Evolutionary conservation across 257 asterid species (phyloP).

Genomic region (Phtheirospermum japonicum): DNA sequence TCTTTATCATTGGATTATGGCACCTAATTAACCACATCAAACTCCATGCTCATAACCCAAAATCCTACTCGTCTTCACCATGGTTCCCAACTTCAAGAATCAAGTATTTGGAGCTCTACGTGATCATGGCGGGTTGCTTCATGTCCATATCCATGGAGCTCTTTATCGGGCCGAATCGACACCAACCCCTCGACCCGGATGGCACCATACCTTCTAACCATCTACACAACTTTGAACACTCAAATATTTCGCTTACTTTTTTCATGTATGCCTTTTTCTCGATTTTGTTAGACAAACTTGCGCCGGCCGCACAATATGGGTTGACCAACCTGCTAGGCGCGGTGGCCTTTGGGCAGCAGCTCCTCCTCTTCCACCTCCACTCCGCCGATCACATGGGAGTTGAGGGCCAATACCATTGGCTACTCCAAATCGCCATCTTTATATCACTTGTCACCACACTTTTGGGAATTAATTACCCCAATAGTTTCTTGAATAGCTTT

Average conservation of each 20-base stretch:
- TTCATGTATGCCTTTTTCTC: slow-evolving; percentile 61
- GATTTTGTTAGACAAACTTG: slow-evolving; percentile 49
- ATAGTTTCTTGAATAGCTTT: slow-evolving; percentile 68
- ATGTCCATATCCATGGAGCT: slow-evolving; percentile 86
- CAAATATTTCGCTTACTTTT: slow-evolving; percentile 70
- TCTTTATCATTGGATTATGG: slow-evolving; percentile 74
- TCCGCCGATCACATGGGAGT: slow-evolving; percentile 90
- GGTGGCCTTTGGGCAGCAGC: slow-evolving; percentile 64
- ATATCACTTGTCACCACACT: slow-evolving; percentile 56
- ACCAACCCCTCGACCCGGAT: slow-evolving; percentile 76
- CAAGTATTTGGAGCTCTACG: slow-evolving; percentile 70
- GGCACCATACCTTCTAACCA: slow-evolving; percentile 83
- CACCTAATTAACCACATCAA: slow-evolving; percentile 70
- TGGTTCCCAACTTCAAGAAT: slow-evolving; percentile 74
- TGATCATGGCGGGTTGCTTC: slow-evolving; percentile 46
- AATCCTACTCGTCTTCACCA: slow-evolving; percentile 59
- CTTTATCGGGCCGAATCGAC: slow-evolving; percentile 68
- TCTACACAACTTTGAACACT: slow-evolving; percentile 83
- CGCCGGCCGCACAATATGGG: slow-evolving; percentile 48
- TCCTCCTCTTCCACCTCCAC: slow-evolving; percentile 86
- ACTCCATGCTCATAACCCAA: slow-evolving; percentile 57
- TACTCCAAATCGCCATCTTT: slow-evolving; percentile 42
- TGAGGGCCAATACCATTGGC: slow-evolving; percentile 85
- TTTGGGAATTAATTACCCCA: slow-evolving; percentile 44
- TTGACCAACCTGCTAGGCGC: slow-evolving; percentile 55